These are phyloP conservation scores for Fusarium sp. DNA, from an alignment of 2,329 filamentous ascomycete species.

Conservation along the genomic window DNA sequence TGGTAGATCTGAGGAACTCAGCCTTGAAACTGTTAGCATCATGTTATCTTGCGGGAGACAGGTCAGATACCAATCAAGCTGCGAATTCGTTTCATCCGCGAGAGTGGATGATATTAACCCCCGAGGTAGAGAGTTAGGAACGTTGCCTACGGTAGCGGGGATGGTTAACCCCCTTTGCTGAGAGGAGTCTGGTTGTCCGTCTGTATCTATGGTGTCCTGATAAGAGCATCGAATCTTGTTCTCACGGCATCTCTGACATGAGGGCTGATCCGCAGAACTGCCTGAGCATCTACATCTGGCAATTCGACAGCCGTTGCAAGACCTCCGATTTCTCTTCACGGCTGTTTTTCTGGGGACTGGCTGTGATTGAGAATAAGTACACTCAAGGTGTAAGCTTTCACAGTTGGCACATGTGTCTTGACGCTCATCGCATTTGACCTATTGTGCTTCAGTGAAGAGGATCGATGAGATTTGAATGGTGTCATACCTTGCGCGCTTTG, in stretches of 20 bases:
- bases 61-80: not conserved
- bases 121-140: too few species aligned
- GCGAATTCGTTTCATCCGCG: not conserved
- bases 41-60: too few species aligned
- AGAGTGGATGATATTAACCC: not conserved
- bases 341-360: not conserved
- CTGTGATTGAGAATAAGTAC: not conserved
- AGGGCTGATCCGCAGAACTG: not conserved
- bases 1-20: conserved; percentile 10
- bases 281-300: conserved; percentile 6
- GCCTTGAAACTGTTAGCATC: conserved; percentile 11
- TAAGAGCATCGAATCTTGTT: conserved; percentile 6
- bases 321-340: not conserved
- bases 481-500: not conserved
- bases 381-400: conserved; percentile 18
- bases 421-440: conserved; percentile 36
- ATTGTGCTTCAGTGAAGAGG: not conserved
- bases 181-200: not conserved
- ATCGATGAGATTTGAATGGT: not conserved
- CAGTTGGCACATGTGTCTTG: conserved; percentile 22
- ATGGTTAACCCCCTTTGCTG: not conserved
- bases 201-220: not conserved
- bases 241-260: conserved; percentile 6
- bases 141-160: not conserved
- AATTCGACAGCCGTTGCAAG: conserved; percentile 3